phyloP scores from a whole-genome alignment of 257 asterid genomes.

The Eustoma russellianum region DNA sequence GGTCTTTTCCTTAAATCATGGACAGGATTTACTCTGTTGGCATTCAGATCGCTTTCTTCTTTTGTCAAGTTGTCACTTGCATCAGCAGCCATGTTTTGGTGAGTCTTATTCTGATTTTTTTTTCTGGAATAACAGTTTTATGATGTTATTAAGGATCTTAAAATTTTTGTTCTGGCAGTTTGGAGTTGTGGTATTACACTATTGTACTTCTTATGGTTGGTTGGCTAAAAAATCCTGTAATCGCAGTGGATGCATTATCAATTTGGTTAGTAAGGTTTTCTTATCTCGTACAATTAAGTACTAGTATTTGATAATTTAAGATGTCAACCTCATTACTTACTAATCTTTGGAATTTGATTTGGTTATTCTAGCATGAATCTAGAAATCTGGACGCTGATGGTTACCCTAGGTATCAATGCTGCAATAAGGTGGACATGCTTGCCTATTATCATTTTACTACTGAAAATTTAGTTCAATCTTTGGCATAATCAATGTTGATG shows the following conservation, averaged over 20 bases:
- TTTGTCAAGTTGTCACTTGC: constrained; percentile 74
- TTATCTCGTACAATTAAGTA: neutral
- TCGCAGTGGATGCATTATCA: constrained; percentile 71
- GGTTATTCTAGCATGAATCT: constrained; percentile 50
- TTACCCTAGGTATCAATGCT: constrained; percentile 76
- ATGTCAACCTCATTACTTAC: neutral
- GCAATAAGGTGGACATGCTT: constrained; percentile 53
- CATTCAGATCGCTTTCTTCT: constrained; percentile 47
- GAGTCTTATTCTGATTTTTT: constrained; percentile 9
- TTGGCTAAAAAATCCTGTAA: constrained; percentile 64
- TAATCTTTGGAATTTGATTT: neutral
- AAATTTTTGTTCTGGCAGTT: constrained; percentile 25
- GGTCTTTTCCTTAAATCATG: constrained; percentile 71
- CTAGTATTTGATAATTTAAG: neutral
- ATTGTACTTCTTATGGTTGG: constrained; percentile 76
- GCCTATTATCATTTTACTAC: neutral
- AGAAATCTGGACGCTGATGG: constrained; percentile 66
- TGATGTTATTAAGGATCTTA: neutral
- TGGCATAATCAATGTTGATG: neutral
- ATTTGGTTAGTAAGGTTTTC: constrained; percentile 43
- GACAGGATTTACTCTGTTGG: constrained; percentile 65
- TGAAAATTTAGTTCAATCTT: neutral
- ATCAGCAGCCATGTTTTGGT: constrained; percentile 89
- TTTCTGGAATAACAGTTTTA: too few species aligned
- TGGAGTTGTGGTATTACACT: constrained; percentile 78